These are phyloP conservation scores for Exophiala phaeomuriformis DNA, from an alignment of 2,329 filamentous ascomycete species.

Conservation along the genomic window DNA sequence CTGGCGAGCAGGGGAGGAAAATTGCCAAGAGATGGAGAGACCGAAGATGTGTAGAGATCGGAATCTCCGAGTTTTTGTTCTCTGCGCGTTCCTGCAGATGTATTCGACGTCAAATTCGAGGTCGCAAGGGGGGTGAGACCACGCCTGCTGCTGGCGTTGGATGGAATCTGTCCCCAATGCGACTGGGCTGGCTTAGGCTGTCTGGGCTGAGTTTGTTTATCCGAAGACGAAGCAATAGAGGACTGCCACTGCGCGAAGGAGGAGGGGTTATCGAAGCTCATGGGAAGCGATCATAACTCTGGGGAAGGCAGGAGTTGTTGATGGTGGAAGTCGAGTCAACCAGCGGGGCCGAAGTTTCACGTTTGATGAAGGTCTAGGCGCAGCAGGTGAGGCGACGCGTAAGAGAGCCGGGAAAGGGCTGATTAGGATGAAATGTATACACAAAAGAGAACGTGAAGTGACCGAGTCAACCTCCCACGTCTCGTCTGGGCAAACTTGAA, in stretches of 20 bases:
- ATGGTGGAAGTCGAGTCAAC: background rate
- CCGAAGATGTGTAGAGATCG: conserved; percentile 10
- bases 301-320: conserved; percentile 14
- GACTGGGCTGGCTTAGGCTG: conserved; percentile 35
- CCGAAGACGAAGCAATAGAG: conserved; percentile 14
- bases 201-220: conserved; percentile 12
- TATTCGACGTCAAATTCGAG: conserved; percentile 40
- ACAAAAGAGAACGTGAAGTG: background rate
- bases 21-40: conserved; percentile 10
- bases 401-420: background rate
- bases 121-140: conserved; percentile 53
- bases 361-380: conserved; percentile 2
- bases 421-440: background rate
- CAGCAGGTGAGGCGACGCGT: conserved; percentile 5
- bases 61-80: conserved; percentile 10
- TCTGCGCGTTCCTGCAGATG: conserved; percentile 20
- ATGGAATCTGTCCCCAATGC: conserved; percentile 50
- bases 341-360: background rate
- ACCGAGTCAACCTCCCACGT: background rate
- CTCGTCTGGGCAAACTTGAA: background rate
- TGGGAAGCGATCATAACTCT: conserved; percentile 28
- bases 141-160: conserved; percentile 50
- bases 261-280: conserved; percentile 27
- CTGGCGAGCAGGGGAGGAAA: conserved; percentile 14
- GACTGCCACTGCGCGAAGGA: conserved; percentile 22